A percentile compares a stretch with the other conserved stretches of the same genome.
phyloP scores from a whole-genome alignment of 192 early-diverging fungal species.

The Coemansia sp. region DNA sequence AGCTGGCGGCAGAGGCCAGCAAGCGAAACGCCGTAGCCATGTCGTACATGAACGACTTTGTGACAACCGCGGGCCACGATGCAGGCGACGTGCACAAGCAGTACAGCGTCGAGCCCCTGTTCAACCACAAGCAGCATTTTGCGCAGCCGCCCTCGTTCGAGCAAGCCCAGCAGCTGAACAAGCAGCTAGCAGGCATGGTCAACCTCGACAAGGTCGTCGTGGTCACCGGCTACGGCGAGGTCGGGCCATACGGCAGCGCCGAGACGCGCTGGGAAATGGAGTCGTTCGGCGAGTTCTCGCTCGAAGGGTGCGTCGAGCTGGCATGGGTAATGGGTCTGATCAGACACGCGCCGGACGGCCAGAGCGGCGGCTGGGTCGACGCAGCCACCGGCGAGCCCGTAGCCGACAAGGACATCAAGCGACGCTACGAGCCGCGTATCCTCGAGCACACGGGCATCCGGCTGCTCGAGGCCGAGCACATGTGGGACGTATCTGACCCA shows the following conservation, averaged over 20 bases:
- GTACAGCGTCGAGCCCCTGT: constrained; percentile 59
- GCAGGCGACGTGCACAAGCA: constrained; percentile 15
- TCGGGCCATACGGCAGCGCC: constrained; percentile 86
- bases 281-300: constrained; percentile 63
- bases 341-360: constrained; percentile 33
- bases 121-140: constrained; percentile 85
- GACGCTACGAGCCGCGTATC: constrained; percentile 88
- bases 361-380: constrained; percentile 86
- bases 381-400: constrained; percentile 75
- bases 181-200: constrained; percentile 63
- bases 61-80: constrained; percentile 6
- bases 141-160: constrained; percentile 62
- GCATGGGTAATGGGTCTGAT: constrained; percentile 98
- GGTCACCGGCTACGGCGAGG: constrained; percentile 89
- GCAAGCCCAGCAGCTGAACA: constrained; percentile 59
- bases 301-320: constrained; percentile 83
- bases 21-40: constrained; percentile 8
- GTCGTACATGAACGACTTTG: constrained; percentile 22
- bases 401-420: constrained; percentile 80
- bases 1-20: neutral
- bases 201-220: constrained; percentile 92
- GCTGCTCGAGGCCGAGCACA: constrained; percentile 32
- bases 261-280: constrained; percentile 99
- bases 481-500: constrained; percentile 83
- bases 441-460: constrained; percentile 81